A percentile compares a stretch with the other conserved stretches of the same genome.
These are phyloP conservation scores for Plantago major DNA, from an alignment of 257 asterid species.

Conservation along the genomic window DNA sequence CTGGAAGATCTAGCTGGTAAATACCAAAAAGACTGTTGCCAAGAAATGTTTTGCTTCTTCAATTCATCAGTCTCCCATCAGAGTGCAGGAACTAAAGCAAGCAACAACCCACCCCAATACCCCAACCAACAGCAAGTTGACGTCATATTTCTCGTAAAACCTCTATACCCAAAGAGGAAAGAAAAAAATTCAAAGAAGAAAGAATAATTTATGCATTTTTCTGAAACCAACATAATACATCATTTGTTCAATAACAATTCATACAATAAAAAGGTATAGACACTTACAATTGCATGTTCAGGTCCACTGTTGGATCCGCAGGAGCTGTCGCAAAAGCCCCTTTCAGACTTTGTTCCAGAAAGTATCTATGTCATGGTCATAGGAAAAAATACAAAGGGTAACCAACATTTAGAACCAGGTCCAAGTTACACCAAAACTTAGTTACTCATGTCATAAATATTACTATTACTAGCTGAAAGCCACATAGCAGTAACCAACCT, in stretches of 20 bases:
- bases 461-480: conserved; percentile 5
- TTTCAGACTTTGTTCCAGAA: conserved; percentile 53
- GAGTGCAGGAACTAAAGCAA: no score
- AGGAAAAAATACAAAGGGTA: conserved; percentile 11
- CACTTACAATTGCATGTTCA: conserved; percentile 92
- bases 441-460: conserved; percentile 13
- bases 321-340: conserved; percentile 75
- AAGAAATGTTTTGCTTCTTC: no score
- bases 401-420: conserved; percentile 10
- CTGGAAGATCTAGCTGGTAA: no score
- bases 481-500: conserved; percentile 46
- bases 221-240: no score
- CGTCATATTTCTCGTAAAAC: no score
- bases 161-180: no score
- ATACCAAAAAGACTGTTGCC: no score
- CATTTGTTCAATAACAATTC: background rate
- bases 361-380: conserved; percentile 46
- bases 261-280: conserved; percentile 10
- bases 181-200: no score
- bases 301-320: conserved; percentile 92
- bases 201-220: no score
- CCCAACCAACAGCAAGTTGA: no score
- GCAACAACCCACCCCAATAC: no score
- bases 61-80: no score
- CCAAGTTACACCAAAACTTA: conserved; percentile 3